Evolutionary conservation across 2,329 filamentous ascomycete species (phyloP).

Genomic region (Sporothrix dimorphospora): DNA sequence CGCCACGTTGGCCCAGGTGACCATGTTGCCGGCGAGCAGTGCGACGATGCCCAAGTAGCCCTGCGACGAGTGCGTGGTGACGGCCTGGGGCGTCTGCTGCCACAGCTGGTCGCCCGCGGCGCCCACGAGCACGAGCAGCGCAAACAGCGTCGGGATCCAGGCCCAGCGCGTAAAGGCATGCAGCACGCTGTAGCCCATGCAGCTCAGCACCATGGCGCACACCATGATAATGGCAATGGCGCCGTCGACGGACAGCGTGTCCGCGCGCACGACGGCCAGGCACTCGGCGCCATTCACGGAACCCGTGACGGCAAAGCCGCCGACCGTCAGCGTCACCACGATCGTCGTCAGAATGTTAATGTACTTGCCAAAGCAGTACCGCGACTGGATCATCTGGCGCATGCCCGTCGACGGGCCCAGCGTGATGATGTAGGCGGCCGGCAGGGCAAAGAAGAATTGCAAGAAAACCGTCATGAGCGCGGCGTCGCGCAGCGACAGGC

Average conservation of each 20-base stretch:
- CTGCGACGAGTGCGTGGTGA: constrained; percentile 41
- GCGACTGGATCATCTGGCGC: constrained; percentile 66
- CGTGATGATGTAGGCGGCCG: constrained; percentile 61
- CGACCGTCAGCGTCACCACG: constrained; percentile 64
- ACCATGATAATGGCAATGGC: constrained; percentile 60
- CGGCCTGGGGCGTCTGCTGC: constrained; percentile 15
- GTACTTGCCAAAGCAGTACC: constrained; percentile 65
- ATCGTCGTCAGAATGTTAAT: constrained; percentile 61
- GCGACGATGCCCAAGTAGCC: constrained; percentile 59
- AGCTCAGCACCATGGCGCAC: constrained; percentile 30
- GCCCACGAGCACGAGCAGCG: constrained; percentile 29
- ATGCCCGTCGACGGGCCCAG: constrained; percentile 65
- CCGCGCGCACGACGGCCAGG: constrained; percentile 41
- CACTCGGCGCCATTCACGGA: constrained; percentile 63
- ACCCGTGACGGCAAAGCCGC: constrained; percentile 64
- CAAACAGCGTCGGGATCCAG: constrained; percentile 33
- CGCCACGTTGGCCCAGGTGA: constrained; percentile 62
- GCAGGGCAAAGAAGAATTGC: constrained; percentile 56
- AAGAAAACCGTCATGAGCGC: constrained; percentile 66
- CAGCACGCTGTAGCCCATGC: constrained; percentile 32
- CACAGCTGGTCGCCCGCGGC: constrained; percentile 27
- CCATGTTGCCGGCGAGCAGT: constrained; percentile 60
- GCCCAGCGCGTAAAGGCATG: constrained; percentile 32
- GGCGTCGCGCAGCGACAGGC: constrained; percentile 60
- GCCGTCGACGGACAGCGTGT: constrained; percentile 53